Evolutionary conservation across 306 rosid species (phyloP), one percentile per base, ranked within the genome.

Genomic region (Pyrus bretschneideri): DNA sequence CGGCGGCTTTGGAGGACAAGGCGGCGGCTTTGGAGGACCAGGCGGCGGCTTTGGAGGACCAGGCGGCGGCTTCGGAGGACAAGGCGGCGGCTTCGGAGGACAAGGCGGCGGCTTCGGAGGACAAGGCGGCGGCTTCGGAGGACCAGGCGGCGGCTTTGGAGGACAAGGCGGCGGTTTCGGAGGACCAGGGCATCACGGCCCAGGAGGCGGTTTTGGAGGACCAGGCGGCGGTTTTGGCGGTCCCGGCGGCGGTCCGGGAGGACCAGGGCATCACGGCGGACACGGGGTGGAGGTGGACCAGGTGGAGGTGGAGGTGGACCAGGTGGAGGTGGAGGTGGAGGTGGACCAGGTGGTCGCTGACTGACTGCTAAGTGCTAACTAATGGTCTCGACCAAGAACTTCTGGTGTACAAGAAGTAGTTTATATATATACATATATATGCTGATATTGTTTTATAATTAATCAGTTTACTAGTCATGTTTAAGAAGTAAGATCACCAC

Each of bases 61-160:
- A 35, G 40, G 40, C 0, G 42, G 42, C 8, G 42, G 42, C 1
- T 35, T 35, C 0, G 38, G 38, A 1, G 9, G 38, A 5, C 38
- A 2, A 6, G 42, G 42, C 8, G 42, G 42, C 42, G 42, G 42
- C 0, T 7, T 7, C 0, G 42, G 42, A 7, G 42, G 44, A 0
- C 68, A 14, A 33, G 49, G 70, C 0, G 40, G 40, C 9, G 40
- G 40, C 0, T 35, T 35, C 0, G 40, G 42, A 38, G 42, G 44
- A 4, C 42, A 14, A 66, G 49, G 70, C 2, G 60, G 45, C 6
- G 54, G 23, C 0, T 38, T 38, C 0, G 42, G 42, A 38, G 42
- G 42, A 1, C 9, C 40, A 6, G 40, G 40, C 9, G 40, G 40
- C 40, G 40, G 40, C 1, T 6, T 6, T 0, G 38, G 38, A 0